Percentiles rank a stretch among this genome's conserved stretches.
Conservation (phyloP, 352 stramenopile genomes). For the Phytophthora crassamura region DNA sequence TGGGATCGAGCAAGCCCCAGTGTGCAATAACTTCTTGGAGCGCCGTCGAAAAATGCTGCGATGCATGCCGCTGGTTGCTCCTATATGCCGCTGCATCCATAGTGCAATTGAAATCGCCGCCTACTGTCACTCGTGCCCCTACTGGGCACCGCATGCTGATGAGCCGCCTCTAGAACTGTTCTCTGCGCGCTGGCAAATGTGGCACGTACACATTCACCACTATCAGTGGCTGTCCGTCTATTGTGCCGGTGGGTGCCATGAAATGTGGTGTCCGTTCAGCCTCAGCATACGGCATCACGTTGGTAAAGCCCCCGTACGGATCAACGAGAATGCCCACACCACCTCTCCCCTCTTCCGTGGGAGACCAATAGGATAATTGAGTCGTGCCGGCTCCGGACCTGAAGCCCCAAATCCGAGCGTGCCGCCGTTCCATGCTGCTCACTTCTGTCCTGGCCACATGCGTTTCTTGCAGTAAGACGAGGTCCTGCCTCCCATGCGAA, state of each 20-base stretch:
- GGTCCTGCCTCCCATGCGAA: too few species aligned
- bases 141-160: neutral
- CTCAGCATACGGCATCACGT: neutral
- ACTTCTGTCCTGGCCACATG: too few species aligned
- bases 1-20: neutral
- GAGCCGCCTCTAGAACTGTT: neutral
- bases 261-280: neutral
- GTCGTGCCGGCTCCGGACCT: neutral
- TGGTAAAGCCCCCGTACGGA: neutral
- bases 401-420: neutral
- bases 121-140: neutral
- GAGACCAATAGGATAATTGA: neutral
- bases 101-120: conserved; percentile 5
- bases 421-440: too few species aligned
- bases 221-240: neutral
- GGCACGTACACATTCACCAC: neutral
- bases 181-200: neutral
- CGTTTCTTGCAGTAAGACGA: too few species aligned
- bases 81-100: neutral
- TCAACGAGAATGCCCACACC: neutral
- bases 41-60: neutral
- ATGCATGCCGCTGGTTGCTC: neutral
- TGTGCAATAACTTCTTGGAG: neutral
- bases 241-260: neutral
- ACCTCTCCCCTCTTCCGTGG: neutral